phyloP scores from a whole-genome alignment of 345 rosid genomes.

The Gynandropsis gynandra region DNA sequence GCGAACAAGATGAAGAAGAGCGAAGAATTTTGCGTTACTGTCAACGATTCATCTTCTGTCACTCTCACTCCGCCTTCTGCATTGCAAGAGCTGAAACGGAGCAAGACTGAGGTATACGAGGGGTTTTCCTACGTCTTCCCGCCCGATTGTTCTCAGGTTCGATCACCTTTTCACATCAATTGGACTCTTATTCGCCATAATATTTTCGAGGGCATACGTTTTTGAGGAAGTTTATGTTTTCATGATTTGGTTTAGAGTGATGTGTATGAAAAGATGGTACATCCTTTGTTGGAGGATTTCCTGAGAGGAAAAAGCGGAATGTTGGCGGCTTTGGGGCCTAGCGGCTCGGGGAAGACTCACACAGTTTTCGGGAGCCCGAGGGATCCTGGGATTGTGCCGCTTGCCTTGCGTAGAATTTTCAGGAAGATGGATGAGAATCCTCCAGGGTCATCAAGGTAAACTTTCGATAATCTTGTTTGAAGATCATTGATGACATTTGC shows the following conservation, averaged over 20 bases:
- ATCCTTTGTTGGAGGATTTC: conserved; percentile 72
- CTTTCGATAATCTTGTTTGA: not conserved
- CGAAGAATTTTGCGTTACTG: conserved; percentile 34
- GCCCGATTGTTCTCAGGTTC: conserved; percentile 62
- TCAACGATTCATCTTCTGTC: conserved; percentile 51
- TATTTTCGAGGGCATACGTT: not conserved
- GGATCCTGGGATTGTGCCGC: conserved; percentile 81
- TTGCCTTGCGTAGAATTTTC: conserved; percentile 54
- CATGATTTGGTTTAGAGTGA: conserved; percentile 33
- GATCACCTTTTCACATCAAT: not conserved
- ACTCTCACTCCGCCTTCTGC: conserved; percentile 51
- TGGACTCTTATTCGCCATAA: not conserved
- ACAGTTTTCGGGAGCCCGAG: conserved; percentile 65
- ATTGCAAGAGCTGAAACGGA: conserved; percentile 56
- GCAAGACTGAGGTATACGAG: conserved; percentile 63
- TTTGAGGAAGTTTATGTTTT: conserved; percentile 8
- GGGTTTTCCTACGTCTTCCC: conserved; percentile 86
- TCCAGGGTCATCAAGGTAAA: conserved; percentile 41
- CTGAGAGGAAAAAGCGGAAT: conserved; percentile 65
- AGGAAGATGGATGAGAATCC: conserved; percentile 14
- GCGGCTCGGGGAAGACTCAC: conserved; percentile 92
- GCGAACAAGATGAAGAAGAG: conserved; percentile 34
- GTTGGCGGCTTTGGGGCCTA: conserved; percentile 86
- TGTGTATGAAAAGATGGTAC: conserved; percentile 65
- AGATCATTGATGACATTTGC: not conserved